These are phyloP conservation scores for Aspergillus steynii DNA, from an alignment of 495 filamentous ascomycete species.

Conservation along the genomic window DNA sequence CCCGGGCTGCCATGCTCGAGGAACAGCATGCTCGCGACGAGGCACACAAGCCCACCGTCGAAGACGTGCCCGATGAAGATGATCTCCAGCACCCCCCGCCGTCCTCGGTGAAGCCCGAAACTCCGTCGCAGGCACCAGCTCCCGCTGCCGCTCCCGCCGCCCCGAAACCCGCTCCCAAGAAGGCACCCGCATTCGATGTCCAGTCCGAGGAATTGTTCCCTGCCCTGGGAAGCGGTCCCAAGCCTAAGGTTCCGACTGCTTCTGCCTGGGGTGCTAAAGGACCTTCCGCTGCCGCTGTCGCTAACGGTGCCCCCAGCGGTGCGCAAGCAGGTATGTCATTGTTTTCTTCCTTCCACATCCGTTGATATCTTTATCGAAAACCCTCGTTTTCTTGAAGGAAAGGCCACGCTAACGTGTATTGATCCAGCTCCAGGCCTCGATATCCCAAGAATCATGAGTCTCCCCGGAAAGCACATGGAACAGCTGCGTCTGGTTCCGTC, in stretches of 20 bases:
- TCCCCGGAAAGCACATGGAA: conserved; percentile 79
- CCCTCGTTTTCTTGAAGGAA: not conserved
- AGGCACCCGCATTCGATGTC: conserved; percentile 63
- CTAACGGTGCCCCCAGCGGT: conserved; percentile 56
- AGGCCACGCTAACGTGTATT: conserved; percentile 4
- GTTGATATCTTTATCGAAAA: not conserved
- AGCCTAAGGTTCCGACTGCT: conserved; percentile 59
- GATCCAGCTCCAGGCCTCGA: conserved; percentile 21
- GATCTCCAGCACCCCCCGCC: conserved; percentile 61
- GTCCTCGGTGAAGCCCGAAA: conserved; percentile 31
- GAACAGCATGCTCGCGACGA: conserved; percentile 70
- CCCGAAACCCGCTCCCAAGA: conserved; percentile 44
- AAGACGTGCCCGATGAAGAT: conserved; percentile 82
- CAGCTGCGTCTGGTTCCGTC: conserved; percentile 67
- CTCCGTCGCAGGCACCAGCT: conserved; percentile 21
- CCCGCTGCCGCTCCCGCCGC: conserved; percentile 24
- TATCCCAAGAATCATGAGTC: conserved; percentile 60
- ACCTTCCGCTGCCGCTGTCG: conserved; percentile 52
- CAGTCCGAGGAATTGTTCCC: conserved; percentile 90
- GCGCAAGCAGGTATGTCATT: conserved; percentile 43
- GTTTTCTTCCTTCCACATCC: not conserved
- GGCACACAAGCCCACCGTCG: conserved; percentile 68
- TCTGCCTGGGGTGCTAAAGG: conserved; percentile 70
- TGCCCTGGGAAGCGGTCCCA: conserved; percentile 72
- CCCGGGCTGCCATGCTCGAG: conserved; percentile 72